A percentile compares a stretch with the other conserved stretches of the same genome.
Conservation (phyloP, 2,329 filamentous ascomycete genomes). For the Cercospora sp. region DNA sequence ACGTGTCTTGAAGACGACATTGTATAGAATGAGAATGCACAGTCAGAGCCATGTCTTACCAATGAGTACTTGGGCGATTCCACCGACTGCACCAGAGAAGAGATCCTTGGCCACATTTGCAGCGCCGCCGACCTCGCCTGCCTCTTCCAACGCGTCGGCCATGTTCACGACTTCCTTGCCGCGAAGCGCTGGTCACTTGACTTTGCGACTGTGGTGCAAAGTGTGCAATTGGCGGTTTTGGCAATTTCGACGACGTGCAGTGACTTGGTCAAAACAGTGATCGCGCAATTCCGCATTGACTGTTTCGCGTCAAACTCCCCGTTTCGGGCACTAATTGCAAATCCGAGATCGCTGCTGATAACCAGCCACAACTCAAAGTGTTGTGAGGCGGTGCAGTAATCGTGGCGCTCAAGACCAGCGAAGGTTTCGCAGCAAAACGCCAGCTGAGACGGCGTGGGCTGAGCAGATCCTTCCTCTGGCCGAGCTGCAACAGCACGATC, state of each 20-base stretch:
- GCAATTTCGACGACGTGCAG: neutral
- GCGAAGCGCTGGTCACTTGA: neutral
- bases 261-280: neutral
- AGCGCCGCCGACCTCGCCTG: conserved; percentile 42
- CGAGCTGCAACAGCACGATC: neutral
- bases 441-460: conserved; percentile 10
- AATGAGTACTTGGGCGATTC: conserved; percentile 88
- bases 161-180: conserved; percentile 20
- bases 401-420: neutral
- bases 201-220: neutral
- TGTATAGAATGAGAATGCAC: neutral
- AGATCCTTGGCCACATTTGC: conserved; percentile 76
- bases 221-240: neutral
- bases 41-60: conserved; percentile 57
- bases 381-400: neutral
- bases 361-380: neutral
- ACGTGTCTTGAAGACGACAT: neutral
- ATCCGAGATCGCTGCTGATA: neutral
- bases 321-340: neutral
- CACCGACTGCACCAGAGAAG: conserved; percentile 84
- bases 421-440: conserved; percentile 2
- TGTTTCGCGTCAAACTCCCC: neutral
- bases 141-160: conserved; percentile 43
- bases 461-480: neutral
- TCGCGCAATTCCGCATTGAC: conserved; percentile 5